Conservation (phyloP, 1,139 yeast genomes). For the Candida sp. region DNA sequence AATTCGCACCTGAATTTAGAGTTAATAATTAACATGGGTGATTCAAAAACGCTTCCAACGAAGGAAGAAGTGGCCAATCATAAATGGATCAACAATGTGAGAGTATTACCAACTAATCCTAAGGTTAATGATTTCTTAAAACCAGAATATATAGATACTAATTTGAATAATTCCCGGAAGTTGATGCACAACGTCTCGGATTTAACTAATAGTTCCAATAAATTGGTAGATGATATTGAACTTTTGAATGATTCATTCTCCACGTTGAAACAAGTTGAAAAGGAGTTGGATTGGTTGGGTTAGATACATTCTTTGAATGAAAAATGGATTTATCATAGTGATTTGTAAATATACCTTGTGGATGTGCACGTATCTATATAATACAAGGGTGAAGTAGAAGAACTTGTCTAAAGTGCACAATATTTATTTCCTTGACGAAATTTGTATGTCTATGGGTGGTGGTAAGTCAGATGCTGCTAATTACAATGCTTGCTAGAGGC, state of each 20-base stretch:
- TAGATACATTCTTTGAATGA: too few species aligned
- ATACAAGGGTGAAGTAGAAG: too few species aligned
- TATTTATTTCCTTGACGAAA: too few species aligned
- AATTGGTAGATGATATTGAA: constrained; percentile 15
- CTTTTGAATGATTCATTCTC: constrained; percentile 26
- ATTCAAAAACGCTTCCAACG: not conserved
- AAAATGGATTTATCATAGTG: too few species aligned
- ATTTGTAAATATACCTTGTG: too few species aligned
- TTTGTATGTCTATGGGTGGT: too few species aligned
- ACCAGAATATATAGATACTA: constrained; percentile 43
- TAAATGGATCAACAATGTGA: constrained; percentile 31
- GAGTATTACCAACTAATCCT: constrained; percentile 41
- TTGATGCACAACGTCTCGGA: constrained; percentile 29
- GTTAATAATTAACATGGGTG: not conserved
- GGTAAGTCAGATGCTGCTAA: too few species aligned
- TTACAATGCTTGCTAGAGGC: too few species aligned
- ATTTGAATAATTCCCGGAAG: constrained; percentile 41
- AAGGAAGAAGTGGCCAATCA: constrained; percentile 4
- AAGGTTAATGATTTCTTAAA: constrained; percentile 35
- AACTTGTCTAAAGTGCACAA: too few species aligned
- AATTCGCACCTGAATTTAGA: too few species aligned
- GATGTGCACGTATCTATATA: too few species aligned
- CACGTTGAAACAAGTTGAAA: constrained; percentile 21
- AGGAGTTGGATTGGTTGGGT: constrained; percentile 28
- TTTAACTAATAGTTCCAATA: constrained; percentile 18